These are phyloP conservation scores for Colletotrichum orbiculare DNA, from an alignment of 2,329 filamentous ascomycete genomes.

Conservation along the genomic window DNA sequence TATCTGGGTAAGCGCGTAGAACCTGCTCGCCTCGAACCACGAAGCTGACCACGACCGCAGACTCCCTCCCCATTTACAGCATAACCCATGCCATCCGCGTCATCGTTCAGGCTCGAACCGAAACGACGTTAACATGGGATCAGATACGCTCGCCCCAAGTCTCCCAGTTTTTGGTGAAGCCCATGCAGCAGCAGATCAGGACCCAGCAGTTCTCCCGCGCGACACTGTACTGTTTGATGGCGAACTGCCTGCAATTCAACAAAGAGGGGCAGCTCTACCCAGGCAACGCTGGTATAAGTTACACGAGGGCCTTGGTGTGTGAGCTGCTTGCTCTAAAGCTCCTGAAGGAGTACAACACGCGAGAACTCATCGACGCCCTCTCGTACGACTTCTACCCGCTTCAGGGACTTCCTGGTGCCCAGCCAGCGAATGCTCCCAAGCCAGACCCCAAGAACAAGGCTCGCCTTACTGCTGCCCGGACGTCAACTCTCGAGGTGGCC, in stretches of 20 bases:
- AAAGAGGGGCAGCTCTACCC: conserved; percentile 87
- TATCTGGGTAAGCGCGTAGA: conserved; percentile 72
- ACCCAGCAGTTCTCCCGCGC: conserved; percentile 85
- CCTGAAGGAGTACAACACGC: conserved; percentile 87
- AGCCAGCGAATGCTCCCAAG: conserved; percentile 50
- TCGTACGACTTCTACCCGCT: conserved; percentile 96
- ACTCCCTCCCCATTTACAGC: conserved; percentile 88
- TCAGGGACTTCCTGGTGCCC: conserved; percentile 75
- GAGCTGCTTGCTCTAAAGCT: conserved; percentile 91
- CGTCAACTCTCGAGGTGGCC: conserved; percentile 91
- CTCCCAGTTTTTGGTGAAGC: conserved; percentile 94
- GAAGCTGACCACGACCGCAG: conserved; percentile 54
- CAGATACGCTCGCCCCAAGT: conserved; percentile 95
- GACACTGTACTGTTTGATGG: conserved; percentile 89
- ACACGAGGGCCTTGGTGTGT: conserved; percentile 87
- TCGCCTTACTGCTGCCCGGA: conserved; percentile 73
- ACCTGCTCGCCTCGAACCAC: conserved; percentile 20
- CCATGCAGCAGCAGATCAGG: conserved; percentile 90
- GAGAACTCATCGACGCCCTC: conserved; percentile 92
- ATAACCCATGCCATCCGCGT: conserved; percentile 91
- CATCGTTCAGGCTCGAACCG: conserved; percentile 84
- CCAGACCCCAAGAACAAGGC: conserved; percentile 54
- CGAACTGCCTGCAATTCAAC: conserved; percentile 91
- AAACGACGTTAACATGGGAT: conserved; percentile 94
- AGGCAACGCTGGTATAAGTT: conserved; percentile 85